phyloP scores from a whole-genome alignment of 2,329 filamentous ascomycete genomes.

The Cladophialophora yegresii region DNA sequence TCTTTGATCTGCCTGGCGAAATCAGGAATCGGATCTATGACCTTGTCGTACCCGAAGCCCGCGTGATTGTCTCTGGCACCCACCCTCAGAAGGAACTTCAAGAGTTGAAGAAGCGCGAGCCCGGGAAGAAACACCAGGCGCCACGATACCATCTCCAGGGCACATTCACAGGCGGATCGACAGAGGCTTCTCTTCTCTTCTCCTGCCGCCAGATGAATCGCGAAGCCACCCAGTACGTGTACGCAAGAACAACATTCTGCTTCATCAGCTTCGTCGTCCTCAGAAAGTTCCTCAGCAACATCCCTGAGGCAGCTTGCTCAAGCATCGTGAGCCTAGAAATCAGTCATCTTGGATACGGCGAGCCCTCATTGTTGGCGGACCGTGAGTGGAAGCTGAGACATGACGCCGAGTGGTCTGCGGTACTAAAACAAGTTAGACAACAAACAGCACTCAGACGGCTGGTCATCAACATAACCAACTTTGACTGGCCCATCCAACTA shows the following conservation, averaged over 20 bases:
- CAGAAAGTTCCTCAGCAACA: constrained; percentile 44
- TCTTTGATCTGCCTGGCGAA: constrained; percentile 69
- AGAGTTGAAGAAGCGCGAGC: constrained; percentile 19
- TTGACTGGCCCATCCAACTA: constrained; percentile 35
- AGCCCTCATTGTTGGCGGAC: constrained; percentile 31
- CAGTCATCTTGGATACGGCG: constrained; percentile 31
- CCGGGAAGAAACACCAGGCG: constrained; percentile 21
- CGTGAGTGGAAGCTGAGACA: constrained; percentile 31
- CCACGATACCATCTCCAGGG: constrained; percentile 28
- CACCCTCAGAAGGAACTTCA: constrained; percentile 33
- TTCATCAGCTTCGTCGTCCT: constrained; percentile 38
- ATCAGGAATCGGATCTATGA: constrained; percentile 69
- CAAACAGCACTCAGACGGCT: constrained; percentile 26
- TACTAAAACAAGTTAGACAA: constrained; percentile 23
- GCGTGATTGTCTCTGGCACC: constrained; percentile 26
- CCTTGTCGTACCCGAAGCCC: constrained; percentile 55
- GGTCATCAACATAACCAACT: constrained; percentile 29
- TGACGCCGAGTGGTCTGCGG: constrained; percentile 33
- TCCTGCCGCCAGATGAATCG: constrained; percentile 34
- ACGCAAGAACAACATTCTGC: constrained; percentile 34
- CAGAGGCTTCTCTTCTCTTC: constrained; percentile 27
- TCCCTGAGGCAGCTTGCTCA: constrained; percentile 49
- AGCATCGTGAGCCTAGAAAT: constrained; percentile 41
- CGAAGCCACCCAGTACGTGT: constrained; percentile 34
- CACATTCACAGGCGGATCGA: constrained; percentile 9